Percentiles rank a stretch among this genome's conserved stretches.
Evolutionary conservation across 2,329 filamentous ascomycete species (phyloP).

Genomic region (Lasiodiplodia hormozganensis): DNA sequence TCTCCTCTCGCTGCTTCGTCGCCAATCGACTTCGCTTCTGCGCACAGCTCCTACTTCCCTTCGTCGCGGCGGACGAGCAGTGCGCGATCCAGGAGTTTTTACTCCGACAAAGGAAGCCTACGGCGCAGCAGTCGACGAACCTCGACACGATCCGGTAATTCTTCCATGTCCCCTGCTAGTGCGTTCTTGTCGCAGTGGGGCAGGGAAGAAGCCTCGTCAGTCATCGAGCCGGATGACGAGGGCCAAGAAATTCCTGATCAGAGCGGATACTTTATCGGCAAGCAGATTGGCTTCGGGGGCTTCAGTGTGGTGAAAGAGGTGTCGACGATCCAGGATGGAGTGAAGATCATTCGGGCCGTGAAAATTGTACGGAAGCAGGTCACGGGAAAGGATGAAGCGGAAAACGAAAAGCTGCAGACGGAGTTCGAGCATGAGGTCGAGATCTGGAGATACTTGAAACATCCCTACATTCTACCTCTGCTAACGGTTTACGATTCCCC

Average conservation of each 20-base stretch:
- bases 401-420: conserved; percentile 70
- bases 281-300: conserved; percentile 69
- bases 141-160: conserved; percentile 58
- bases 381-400: conserved; percentile 60
- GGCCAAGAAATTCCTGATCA: conserved; percentile 68
- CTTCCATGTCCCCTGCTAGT: conserved; percentile 64
- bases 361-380: conserved; percentile 71
- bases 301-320: conserved; percentile 73
- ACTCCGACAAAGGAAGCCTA: conserved; percentile 35
- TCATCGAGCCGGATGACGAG: conserved; percentile 64
- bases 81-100: conserved; percentile 38
- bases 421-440: conserved; percentile 74
- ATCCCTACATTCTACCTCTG: conserved; percentile 67
- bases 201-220: conserved; percentile 43
- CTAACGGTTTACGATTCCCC: conserved; percentile 71
- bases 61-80: conserved; percentile 41
- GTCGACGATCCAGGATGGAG: conserved; percentile 63
- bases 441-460: conserved; percentile 70
- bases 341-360: conserved; percentile 65
- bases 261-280: conserved; percentile 70
- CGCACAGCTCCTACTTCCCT: conserved; percentile 31
- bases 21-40: conserved; percentile 45
- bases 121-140: conserved; percentile 46
- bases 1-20: conserved; percentile 44
- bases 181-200: conserved; percentile 63